Evolutionary conservation across 2,329 filamentous ascomycete species (phyloP).

Genomic region (Ophiosphaerella korrae): DNA sequence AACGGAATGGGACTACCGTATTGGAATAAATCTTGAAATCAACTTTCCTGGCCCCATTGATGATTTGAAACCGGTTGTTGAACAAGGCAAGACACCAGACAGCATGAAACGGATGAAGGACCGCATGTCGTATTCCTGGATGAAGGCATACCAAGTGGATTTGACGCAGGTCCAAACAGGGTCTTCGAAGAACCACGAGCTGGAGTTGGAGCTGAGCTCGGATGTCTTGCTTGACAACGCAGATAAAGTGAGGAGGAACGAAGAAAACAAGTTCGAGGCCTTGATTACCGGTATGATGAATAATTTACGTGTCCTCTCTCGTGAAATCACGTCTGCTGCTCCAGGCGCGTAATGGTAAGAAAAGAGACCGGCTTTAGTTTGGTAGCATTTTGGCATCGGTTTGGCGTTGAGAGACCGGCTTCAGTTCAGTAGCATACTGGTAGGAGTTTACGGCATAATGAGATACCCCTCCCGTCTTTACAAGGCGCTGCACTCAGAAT

Average conservation of each 20-base stretch:
- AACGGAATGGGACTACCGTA: constrained; percentile 82
- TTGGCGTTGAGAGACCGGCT: too few species aligned
- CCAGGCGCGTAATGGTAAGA: constrained; percentile 2
- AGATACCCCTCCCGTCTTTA: constrained; percentile 36
- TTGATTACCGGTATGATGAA: constrained; percentile 76
- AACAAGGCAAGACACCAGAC: constrained; percentile 47
- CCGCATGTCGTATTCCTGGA: constrained; percentile 86
- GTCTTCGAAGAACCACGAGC: constrained; percentile 72
- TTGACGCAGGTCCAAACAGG: constrained; percentile 80
- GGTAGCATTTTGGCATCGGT: too few species aligned
- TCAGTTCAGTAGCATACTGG: constrained; percentile 12
- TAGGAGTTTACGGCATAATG: constrained; percentile 33
- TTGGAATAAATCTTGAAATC: constrained; percentile 95
- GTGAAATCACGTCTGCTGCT: constrained; percentile 37
- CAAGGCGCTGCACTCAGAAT: not conserved
- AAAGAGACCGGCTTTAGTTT: not conserved
- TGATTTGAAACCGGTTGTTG: constrained; percentile 52
- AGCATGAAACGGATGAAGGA: constrained; percentile 77
- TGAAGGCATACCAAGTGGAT: constrained; percentile 81
- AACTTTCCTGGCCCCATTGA: constrained; percentile 71
- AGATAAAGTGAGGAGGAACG: constrained; percentile 60
- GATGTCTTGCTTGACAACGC: constrained; percentile 70
- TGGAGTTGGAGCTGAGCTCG: constrained; percentile 78
- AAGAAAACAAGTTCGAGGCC: constrained; percentile 56
- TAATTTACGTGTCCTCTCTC: constrained; percentile 56